Conservation (phyloP, 345 rosid genomes). For the Reutealis trisperma region DNA sequence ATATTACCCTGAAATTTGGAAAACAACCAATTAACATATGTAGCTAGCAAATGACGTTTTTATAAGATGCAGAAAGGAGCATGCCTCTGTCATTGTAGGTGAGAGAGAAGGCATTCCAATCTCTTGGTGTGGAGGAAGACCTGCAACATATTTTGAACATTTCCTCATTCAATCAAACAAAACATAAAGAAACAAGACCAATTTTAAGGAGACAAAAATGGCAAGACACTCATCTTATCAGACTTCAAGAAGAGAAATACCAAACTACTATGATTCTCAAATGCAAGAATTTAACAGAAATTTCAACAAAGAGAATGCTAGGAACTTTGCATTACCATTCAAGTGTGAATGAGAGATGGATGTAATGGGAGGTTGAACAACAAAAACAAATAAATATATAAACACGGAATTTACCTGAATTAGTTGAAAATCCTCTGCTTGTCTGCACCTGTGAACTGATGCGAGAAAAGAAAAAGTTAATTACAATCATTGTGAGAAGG, state of each 20-base stretch:
- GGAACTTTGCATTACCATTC: not conserved
- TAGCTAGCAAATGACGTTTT: conserved; percentile 4
- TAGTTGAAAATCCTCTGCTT: conserved; percentile 72
- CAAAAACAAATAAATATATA: not conserved
- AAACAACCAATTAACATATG: conserved; percentile 22
- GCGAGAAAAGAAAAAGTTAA: conserved; percentile 13
- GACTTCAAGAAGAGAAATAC: not conserved
- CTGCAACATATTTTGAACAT: conserved; percentile 42
- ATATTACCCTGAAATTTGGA: conserved; percentile 78
- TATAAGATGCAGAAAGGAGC: conserved; percentile 19
- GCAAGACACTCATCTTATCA: not conserved
- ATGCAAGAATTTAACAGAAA: not conserved
- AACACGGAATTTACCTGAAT: conserved; percentile 52
- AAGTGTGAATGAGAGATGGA: not conserved
- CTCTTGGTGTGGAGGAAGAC: conserved; percentile 92
- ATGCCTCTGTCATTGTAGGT: conserved; percentile 96
- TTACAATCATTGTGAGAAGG: conserved; percentile 4
- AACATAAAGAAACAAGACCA: not conserved
- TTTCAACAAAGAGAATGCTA: not conserved
- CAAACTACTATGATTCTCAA: not conserved
- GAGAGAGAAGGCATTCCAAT: conserved; percentile 99
- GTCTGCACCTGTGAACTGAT: conserved; percentile 51
- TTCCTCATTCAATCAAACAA: not conserved
- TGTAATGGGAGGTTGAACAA: not conserved
- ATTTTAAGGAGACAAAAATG: not conserved